Evolutionary conservation across 2,329 filamentous ascomycete species (phyloP), one percentile per base, ranked within the genome.

Genomic region (Exophiala phaeomuriformis): DNA sequence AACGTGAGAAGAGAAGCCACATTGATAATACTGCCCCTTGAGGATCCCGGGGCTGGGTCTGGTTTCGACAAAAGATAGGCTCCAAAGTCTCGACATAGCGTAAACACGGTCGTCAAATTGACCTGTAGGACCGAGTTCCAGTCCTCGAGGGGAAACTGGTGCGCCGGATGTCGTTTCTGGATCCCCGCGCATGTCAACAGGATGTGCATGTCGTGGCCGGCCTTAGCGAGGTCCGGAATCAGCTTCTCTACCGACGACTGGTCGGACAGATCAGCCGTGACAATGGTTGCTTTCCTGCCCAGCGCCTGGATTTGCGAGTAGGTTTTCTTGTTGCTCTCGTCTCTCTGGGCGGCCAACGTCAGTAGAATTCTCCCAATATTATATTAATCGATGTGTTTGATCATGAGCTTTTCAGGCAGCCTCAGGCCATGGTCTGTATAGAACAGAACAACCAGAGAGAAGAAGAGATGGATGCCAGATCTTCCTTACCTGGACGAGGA

Each of bases 101-200:
- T 81, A 72, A 95, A 95, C 50, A 93, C 87, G 41, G 85, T 78
- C 65, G 80, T 86, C 43, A 95, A 81, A 72, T 96, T 96, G 47
- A 95, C 85, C 74, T 95, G 87, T 40, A 95, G 74, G 31, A 95
- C 86, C 64, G 85, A 81, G 65, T 85, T 79, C 79, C 88, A 94
- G 72, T 93, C 87, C 42, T 75, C 71, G 66, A 86, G 81, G 0
- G 88, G 88, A 66, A 95, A 95, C 55, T 78, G 69, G 63, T 89
- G 81, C 41, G 84, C 82, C 0, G 86, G 81, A 68, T 93, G 86
- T 9, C 89, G 78, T 58, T 83, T 78, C 70, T 95, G 90, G 66
- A 95, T 90, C 29, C 90, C 90, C 12, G 86, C 90, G 71, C 87
- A 91, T 73, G 90, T 95, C 63, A 95, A 73, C 5, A 95, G 79